These are phyloP conservation scores for Nicotiana noctiflora DNA, from an alignment of 257 asterid genomes.

Conservation along the genomic window DNA sequence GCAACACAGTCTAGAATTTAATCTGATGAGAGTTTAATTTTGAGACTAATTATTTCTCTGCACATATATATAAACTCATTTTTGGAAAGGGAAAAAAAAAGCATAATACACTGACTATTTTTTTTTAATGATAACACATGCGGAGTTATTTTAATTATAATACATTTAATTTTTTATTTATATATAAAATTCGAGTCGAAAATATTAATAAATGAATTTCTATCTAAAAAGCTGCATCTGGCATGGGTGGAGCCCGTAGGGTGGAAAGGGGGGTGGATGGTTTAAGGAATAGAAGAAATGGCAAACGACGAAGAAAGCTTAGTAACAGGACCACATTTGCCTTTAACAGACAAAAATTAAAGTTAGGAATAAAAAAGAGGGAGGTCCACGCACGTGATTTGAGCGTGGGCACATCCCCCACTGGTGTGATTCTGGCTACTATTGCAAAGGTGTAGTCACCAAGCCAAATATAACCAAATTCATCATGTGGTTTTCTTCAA, in stretches of 20 bases:
- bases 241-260: background rate
- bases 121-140: too few species aligned
- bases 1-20: background rate
- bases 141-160: background rate
- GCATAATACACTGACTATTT: too few species aligned
- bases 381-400: constrained; percentile 45
- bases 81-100: too few species aligned
- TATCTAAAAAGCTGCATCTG: background rate
- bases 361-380: constrained; percentile 23
- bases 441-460: background rate
- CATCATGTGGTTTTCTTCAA: constrained; percentile 4
- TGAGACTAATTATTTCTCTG: background rate
- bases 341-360: constrained; percentile 36
- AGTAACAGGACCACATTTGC: constrained; percentile 38
- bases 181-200: background rate
- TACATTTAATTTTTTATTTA: background rate
- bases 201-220: background rate
- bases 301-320: constrained; percentile 33
- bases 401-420: constrained; percentile 42
- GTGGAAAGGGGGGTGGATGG: background rate
- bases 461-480: constrained; percentile 8
- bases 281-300: constrained; percentile 1
- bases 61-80: background rate
- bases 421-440: background rate
- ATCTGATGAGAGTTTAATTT: background rate